Evolutionary conservation across 768 basidiomycete species (phyloP).

Genomic region (Leccinellum rugosiceps): DNA sequence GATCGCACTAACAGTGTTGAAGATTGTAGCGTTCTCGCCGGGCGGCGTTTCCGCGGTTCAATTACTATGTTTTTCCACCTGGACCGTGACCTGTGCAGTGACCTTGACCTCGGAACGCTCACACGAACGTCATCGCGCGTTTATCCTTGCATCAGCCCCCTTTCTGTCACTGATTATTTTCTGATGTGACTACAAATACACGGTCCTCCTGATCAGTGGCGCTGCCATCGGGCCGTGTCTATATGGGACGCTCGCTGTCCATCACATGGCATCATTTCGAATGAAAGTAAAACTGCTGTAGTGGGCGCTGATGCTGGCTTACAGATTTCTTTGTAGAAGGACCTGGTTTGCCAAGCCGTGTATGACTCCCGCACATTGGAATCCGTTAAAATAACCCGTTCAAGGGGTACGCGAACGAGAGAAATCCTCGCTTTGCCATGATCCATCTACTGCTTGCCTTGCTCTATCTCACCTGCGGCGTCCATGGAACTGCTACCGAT

Average conservation of each 20-base stretch:
- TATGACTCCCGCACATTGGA: not conserved
- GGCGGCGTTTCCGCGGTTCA: no score
- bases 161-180: conserved; percentile 45
- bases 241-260: not conserved
- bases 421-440: not conserved
- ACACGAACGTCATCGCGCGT: conserved; percentile 91
- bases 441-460: not conserved
- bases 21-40: no score
- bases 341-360: not conserved
- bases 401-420: not conserved
- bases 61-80: no score
- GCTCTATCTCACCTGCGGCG: not conserved
- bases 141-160: conserved; percentile 94
- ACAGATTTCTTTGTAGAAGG: not conserved
- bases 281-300: not conserved
- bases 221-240: not conserved
- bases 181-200: not conserved
- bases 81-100: no score
- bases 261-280: not conserved
- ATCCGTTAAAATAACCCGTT: not conserved
- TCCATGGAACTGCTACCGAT: not conserved
- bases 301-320: not conserved
- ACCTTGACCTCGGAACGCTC: conserved; percentile 46
- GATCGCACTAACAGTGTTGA: no score
- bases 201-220: not conserved